A percentile compares a stretch with the other conserved stretches of the same genome.
Conservation (phyloP, 345 rosid species). For the Bruguiera gymnorhiza region DNA sequence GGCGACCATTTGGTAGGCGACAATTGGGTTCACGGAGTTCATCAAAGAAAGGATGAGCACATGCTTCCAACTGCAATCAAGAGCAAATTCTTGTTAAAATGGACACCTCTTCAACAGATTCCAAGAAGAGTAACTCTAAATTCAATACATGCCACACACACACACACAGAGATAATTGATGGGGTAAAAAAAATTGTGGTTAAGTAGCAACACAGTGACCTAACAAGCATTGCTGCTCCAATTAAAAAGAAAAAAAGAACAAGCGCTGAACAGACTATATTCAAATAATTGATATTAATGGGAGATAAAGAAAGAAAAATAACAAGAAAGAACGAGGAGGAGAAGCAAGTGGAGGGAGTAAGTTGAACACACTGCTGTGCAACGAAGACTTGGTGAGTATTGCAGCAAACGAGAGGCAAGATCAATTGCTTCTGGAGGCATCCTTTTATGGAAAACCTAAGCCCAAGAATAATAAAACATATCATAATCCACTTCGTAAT, state of each 20-base stretch:
- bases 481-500: neutral
- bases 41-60: conserved; percentile 39
- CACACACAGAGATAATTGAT: neutral
- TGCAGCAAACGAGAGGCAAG: conserved; percentile 33
- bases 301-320: neutral
- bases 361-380: conserved; percentile 28
- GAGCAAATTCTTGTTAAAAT: neutral
- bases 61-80: conserved; percentile 30
- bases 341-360: neutral
- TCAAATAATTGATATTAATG: neutral
- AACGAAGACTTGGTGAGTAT: conserved; percentile 34
- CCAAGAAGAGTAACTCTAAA: neutral
- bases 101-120: neutral
- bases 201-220: neutral
- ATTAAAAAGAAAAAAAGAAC: neutral
- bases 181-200: neutral
- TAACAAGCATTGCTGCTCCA: neutral
- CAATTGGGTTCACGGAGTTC: conserved; percentile 36
- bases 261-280: neutral
- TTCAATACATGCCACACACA: neutral
- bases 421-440: conserved; percentile 40
- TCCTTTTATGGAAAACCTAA: conserved; percentile 36
- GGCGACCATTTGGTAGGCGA: conserved; percentile 32
- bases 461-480: neutral
- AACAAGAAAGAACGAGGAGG: neutral